These are phyloP conservation scores for Ganoderma meredithae DNA, from an alignment of 1,284 basidiomycete genomes.

Conservation along the genomic window DNA sequence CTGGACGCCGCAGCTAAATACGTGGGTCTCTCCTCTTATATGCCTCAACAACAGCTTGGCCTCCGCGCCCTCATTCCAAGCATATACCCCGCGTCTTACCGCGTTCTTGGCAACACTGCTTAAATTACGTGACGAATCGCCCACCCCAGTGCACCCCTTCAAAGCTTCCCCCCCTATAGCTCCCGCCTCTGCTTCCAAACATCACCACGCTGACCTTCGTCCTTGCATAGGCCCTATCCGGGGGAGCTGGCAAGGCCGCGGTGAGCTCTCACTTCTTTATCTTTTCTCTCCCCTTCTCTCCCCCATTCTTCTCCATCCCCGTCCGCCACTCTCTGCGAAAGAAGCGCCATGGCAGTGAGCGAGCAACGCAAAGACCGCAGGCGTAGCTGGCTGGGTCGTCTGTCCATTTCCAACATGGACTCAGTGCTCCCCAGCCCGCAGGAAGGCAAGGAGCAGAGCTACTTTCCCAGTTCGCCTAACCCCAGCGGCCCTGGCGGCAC, in stretches of 20 bases:
- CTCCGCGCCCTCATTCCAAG: not conserved
- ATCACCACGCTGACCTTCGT: slow-evolving; percentile 19
- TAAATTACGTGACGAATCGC: slow-evolving; percentile 16
- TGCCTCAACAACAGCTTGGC: not conserved
- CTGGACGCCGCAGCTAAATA: slow-evolving; percentile 26
- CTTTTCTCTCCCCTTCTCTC: not conserved
- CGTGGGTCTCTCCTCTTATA: slow-evolving; percentile 22
- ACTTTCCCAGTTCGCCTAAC: slow-evolving; percentile 27
- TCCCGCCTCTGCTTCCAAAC: not conserved
- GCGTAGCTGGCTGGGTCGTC: slow-evolving; percentile 43
- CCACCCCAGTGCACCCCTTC: not conserved
- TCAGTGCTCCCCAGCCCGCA: slow-evolving; percentile 40
- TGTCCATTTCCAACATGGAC: slow-evolving; percentile 36
- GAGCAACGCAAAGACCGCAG: slow-evolving; percentile 38
- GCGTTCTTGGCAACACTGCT: slow-evolving; percentile 33
- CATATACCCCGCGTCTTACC: slow-evolving; percentile 5
- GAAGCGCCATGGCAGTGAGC: slow-evolving; percentile 32
- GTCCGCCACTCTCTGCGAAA: slow-evolving; percentile 13
- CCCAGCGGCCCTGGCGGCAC: slow-evolving; percentile 31
- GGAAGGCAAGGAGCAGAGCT: slow-evolving; percentile 44
- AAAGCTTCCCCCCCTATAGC: not conserved
- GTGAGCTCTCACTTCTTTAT: slow-evolving; percentile 37
- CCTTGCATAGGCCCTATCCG: slow-evolving; percentile 39
- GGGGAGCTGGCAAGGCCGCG: slow-evolving; percentile 39
- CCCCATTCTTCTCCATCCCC: slow-evolving; percentile 8